A percentile compares a stretch with the other conserved stretches of the same genome.
These are phyloP conservation scores for Penicillium capsulatum DNA, from an alignment of 2,329 filamentous ascomycete genomes.

Conservation along the genomic window DNA sequence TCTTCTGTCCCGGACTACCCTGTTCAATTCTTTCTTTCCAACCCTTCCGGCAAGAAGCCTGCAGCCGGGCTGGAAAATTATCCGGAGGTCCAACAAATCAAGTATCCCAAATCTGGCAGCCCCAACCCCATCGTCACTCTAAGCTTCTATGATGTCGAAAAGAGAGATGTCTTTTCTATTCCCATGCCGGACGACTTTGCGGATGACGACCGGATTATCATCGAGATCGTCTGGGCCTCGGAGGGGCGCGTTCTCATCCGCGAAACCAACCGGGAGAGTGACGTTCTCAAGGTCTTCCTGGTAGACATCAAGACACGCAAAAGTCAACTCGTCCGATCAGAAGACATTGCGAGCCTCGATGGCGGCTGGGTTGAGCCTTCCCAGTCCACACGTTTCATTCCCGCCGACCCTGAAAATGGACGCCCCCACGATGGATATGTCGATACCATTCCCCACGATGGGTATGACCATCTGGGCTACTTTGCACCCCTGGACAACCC, in stretches of 20 bases:
- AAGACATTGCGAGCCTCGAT: slow-evolving; percentile 78
- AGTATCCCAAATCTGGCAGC: slow-evolving; percentile 93
- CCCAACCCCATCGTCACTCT: slow-evolving; percentile 88
- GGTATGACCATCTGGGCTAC: slow-evolving; percentile 88
- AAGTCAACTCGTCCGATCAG: slow-evolving; percentile 72
- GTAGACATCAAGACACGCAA: slow-evolving; percentile 71
- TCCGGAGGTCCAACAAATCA: slow-evolving; percentile 85
- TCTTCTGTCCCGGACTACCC: slow-evolving; percentile 86
- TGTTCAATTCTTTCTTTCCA: slow-evolving; percentile 85
- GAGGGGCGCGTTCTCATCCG: slow-evolving; percentile 75
- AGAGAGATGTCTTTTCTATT: slow-evolving; percentile 74
- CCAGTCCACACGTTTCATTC: slow-evolving; percentile 78
- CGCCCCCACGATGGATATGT: slow-evolving; percentile 84
- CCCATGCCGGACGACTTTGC: slow-evolving; percentile 71
- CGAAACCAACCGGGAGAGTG: slow-evolving; percentile 90
- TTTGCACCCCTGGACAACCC: slow-evolving; percentile 82
- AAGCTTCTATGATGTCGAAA: slow-evolving; percentile 79
- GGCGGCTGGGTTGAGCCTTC: slow-evolving; percentile 97
- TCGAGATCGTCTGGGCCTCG: slow-evolving; percentile 87
- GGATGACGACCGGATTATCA: slow-evolving; percentile 82
- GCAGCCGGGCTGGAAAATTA: slow-evolving; percentile 75
- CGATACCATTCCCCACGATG: slow-evolving; percentile 80
- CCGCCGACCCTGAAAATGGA: slow-evolving; percentile 72
- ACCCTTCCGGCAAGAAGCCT: slow-evolving; percentile 71
- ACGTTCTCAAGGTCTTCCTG: slow-evolving; percentile 80